Evolutionary conservation across 192 early-diverging fungal genomes (phyloP).

Genomic region (Linnemannia zychae): DNA sequence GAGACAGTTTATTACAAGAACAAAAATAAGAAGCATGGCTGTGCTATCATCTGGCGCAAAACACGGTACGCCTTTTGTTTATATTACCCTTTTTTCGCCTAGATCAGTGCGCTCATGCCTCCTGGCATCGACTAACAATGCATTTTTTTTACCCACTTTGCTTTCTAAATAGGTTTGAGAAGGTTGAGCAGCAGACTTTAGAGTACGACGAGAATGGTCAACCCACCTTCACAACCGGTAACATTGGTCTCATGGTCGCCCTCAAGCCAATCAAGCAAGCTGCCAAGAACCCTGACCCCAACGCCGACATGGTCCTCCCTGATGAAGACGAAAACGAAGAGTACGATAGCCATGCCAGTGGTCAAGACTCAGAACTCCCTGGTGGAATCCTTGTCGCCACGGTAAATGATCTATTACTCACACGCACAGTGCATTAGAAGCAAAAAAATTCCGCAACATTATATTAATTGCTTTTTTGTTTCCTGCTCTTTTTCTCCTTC

Average conservation of each 20-base stretch:
- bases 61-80: constrained; percentile 18
- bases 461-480: background rate
- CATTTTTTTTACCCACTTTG: background rate
- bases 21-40: constrained; percentile 51
- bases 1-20: constrained; percentile 46
- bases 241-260: constrained; percentile 52
- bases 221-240: constrained; percentile 50
- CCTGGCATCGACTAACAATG: background rate
- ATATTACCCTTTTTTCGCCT: background rate
- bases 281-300: constrained; percentile 45
- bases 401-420: constrained; percentile 1
- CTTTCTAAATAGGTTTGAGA: constrained; percentile 35
- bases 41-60: constrained; percentile 52
- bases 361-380: background rate
- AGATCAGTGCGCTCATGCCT: background rate
- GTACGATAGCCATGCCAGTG: background rate
- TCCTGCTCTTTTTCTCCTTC: background rate
- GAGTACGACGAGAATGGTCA: constrained; percentile 52
- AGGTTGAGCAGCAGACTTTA: constrained; percentile 33
- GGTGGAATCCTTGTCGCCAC: constrained; percentile 51
- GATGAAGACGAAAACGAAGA: constrained; percentile 28
- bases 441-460: no score
- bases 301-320: constrained; percentile 47
- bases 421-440: no score
- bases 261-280: constrained; percentile 25